Evolutionary conservation across 2,329 filamentous ascomycete genomes (phyloP), one percentile per base, ranked within the genome.

Genomic region (Alternaria dauci): DNA sequence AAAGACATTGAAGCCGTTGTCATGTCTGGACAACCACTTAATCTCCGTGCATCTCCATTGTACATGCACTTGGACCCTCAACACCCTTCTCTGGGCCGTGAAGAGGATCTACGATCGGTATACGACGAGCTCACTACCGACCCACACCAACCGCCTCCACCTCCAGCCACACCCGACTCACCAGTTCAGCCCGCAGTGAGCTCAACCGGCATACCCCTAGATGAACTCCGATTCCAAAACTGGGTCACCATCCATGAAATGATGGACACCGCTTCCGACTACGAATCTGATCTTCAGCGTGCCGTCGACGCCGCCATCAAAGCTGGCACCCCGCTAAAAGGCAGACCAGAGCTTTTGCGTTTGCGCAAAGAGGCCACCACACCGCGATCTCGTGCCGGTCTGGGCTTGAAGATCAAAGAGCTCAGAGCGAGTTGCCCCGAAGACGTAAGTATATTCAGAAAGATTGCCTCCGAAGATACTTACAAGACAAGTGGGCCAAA

Each of bases 171-270:
- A 26, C 55, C 66, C 14, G 57, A 58, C 20, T 54, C 61, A 16
- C 41, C 58, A 14, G 18, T 41, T 8, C 50, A 62, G 16, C 30
- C 52, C 18, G 58, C 63, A 9, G 43, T 72, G n/a, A 76, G 72
- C 39, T 42, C 74, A 2, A 80, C 80, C 1, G 80, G 80, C 14
- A 76, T 83, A 30, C 75, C 81, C 0, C 68, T 84, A 14, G 79
- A 79, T 39, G 76, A 80, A 23, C 71, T 85, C 14, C 79, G 84
- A 38, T 86, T 82, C 69, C 76, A 79, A 59, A 84, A 84, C 59
- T 86, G 84, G 84, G 74, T 79, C 48, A 73, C 72, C 8, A 74
- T 85, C 47, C 81, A 83, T 53, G 78, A 82, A 51, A 72, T 85
- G 52, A 76, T 85, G 61, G 70, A 68, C 23, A 68, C 78, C 16